Base-by-base conservation (phyloP, 495 filamentous ascomycete species). In the Penicillium egyptiacum region DNA sequence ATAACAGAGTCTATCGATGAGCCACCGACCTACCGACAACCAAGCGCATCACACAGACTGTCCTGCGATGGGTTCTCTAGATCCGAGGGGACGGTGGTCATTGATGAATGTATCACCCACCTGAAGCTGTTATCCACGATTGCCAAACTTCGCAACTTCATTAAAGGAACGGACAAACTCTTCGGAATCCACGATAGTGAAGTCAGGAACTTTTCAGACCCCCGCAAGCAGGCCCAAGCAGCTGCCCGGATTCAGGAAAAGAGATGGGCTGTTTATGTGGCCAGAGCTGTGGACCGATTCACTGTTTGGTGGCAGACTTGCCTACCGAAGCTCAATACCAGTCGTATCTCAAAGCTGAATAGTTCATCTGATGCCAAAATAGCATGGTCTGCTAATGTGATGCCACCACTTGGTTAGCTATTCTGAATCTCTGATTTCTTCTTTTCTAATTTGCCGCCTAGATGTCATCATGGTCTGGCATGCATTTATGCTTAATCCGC, bases 391-490 rank as follows among this genome's bases (percentile, higher is more conserved):
- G 49, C 31, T 14, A 59, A 64, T 12, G 30, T 50, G 8, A 35
- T 79, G 40, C 70, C 71, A 35, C 71, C 71, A 39, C 53, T 74
- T 49, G 69, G 71, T 74, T 20, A 62, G 70, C 58, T 16, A 7
- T 37, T 25, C 14, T 35, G 10, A 28, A 8, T 10, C 9, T 19
- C n/a, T 11, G 30, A 55, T 26, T 46, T 10, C 4, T 61, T 40
- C 59, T 53, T 20, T 28, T 45, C 22, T 25, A 14, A 40, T 14
- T 47, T 25, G 2, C 19, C 20, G 20, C 12, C 19, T 63, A 86
- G 91, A 96, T 67, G 84, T 96, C 3, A 71, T 96, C 43, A 91
- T 96, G 89, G 89, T 95, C 1, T 94, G 88, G 90, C 91, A 96
- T 70, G 76, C 88, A 1, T 89, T 90, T 61, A 86, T 92, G 85